Conservation (phyloP, 208 protist species). For the Leishmania mexicana region DNA sequence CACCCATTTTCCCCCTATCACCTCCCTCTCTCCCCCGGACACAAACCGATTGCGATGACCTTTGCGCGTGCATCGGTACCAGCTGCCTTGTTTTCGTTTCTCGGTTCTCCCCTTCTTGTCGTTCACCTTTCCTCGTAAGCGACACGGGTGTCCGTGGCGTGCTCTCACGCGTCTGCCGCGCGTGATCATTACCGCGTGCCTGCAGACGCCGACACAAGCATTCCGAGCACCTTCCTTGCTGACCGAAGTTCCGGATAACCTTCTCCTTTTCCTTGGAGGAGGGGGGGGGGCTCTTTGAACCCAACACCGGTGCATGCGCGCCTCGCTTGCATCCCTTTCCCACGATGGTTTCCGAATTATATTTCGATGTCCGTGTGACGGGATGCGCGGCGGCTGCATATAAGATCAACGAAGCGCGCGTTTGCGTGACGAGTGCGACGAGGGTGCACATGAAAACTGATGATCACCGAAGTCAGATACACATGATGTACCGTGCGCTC, state of each 20-base stretch:
- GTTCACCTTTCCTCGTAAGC: neutral
- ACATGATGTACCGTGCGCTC: conserved; percentile 16
- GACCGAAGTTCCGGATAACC: neutral
- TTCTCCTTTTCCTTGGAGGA: neutral
- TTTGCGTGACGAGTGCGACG: conserved; percentile 21
- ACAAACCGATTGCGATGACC: neutral
- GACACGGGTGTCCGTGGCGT: neutral
- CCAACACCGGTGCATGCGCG: neutral
- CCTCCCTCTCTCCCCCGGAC: neutral
- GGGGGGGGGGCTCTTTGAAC: neutral
- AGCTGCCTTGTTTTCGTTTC: neutral
- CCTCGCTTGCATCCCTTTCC: neutral
- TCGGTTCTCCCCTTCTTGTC: neutral
- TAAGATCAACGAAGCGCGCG: conserved; percentile 7
- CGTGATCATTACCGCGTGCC: neutral
- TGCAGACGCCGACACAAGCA: neutral
- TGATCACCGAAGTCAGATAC: conserved; percentile 32
- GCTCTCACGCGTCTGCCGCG: neutral
- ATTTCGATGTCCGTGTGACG: conserved; percentile 15
- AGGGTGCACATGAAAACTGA: conserved; percentile 25
- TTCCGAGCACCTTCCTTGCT: neutral
- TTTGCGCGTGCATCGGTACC: neutral
- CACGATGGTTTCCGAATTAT: conserved; percentile 15
- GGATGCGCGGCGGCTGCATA: conserved; percentile 18
- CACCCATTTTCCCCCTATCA: neutral